Evolutionary conservation across 805 yeast species (phyloP), one percentile per base, ranked within the genome.

Genomic region (Hanseniaspora thailandica): DNA sequence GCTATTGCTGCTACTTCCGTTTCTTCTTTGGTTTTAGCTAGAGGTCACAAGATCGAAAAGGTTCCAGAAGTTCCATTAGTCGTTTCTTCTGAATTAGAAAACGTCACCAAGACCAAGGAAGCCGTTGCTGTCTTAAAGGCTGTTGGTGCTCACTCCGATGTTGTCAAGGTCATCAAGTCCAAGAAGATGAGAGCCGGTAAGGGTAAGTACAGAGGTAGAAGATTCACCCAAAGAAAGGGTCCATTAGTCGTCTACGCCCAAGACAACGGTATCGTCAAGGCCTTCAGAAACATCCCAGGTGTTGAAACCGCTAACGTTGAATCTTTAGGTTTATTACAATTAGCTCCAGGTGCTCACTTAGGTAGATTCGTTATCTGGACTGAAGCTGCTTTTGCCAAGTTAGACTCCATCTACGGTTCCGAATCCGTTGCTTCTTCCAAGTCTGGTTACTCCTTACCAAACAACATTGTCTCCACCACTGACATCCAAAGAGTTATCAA

Each of bases 311-410:
- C 90, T 68, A 78, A 82, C 73, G 98, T 93, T 67, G 77, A 84
- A 68, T 78, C 89, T 71, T 81, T 93, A 70, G 93, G 93, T 78
- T 80, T 93, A 69, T 84, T 93, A 73, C 97, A 90, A 81, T 85
- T 93, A 71, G 98, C 98, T 68, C 98, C 98, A 76, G 98, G 98
- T 84, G 95, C 97, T 72, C 98, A 93, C 82, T 80, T 93, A 70
- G 98, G 98, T 80, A 89, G 98, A 83, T 93, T 93, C 71, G 84
- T 93, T 71, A 87, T 93, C 87, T 93, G 98, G 98, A 89, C 98
- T 71, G 96, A 89, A 80, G 78, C 87, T 72, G 99, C 99, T 72
- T 88, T 93, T 75, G 84, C 89, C 72, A 81, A 89, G 69, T 82
- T 93, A 71, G 99, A 93, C 81, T 78, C 88, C 62, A 86, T 93